These are phyloP conservation scores for Backusella morwellensis DNA, from an alignment of 192 early-diverging fungal species.

Conservation along the genomic window DNA sequence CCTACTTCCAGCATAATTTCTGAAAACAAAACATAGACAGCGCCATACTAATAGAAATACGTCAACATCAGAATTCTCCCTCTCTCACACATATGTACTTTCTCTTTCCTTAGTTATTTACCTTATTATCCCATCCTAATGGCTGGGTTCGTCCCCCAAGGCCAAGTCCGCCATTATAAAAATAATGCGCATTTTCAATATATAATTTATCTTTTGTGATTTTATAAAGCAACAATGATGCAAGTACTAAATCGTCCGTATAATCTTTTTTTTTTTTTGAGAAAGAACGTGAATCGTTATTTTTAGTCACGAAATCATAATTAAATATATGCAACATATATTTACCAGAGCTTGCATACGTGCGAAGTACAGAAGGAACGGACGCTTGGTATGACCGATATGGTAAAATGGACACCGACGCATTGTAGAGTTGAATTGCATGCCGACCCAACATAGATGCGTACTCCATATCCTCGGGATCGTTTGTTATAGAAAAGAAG, in stretches of 20 bases:
- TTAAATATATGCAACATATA: not conserved
- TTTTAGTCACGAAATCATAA: too few species aligned
- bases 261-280: slow-evolving; percentile 1
- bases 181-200: slow-evolving; percentile 35
- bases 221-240: slow-evolving; percentile 49
- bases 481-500: slow-evolving; percentile 39
- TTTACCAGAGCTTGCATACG: slow-evolving; percentile 38
- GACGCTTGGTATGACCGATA: slow-evolving; percentile 39
- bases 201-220: slow-evolving; percentile 42
- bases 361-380: slow-evolving; percentile 30
- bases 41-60: slow-evolving; percentile 24
- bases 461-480: slow-evolving; percentile 41
- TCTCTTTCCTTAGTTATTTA: not conserved
- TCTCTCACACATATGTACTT: not conserved
- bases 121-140: slow-evolving; percentile 51
- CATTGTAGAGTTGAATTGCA: slow-evolving; percentile 39
- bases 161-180: slow-evolving; percentile 35
- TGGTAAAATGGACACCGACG: slow-evolving; percentile 42
- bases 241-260: slow-evolving; percentile 49
- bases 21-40: slow-evolving; percentile 44
- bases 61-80: not conserved
- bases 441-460: slow-evolving; percentile 40
- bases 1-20: slow-evolving; percentile 17
- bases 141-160: slow-evolving; percentile 14
- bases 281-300: not conserved